These are phyloP conservation scores for Linum usitatissimum DNA, from an alignment of 345 rosid species.

Conservation along the genomic window DNA sequence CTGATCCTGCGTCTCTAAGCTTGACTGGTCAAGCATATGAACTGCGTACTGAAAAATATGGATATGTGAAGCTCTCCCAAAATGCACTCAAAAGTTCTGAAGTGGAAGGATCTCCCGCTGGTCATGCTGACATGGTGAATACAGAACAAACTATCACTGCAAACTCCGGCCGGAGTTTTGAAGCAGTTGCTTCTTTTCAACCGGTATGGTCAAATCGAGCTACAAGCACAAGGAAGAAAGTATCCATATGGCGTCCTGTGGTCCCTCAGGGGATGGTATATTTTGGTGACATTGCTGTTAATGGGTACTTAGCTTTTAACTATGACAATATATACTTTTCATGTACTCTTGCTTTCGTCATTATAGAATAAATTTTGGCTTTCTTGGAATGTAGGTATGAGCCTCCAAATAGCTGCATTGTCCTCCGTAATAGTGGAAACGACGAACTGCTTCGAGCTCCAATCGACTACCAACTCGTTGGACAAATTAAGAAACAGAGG, in stretches of 20 bases:
- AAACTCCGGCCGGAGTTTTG: slow-evolving; percentile 53
- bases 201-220: slow-evolving; percentile 83
- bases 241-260: slow-evolving; percentile 86
- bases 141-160: slow-evolving; percentile 25
- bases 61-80: slow-evolving; percentile 34
- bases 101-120: slow-evolving; percentile 27
- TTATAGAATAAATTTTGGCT: slow-evolving; percentile 8
- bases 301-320: slow-evolving; percentile 46
- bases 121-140: slow-evolving; percentile 18
- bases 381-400: slow-evolving; percentile 49
- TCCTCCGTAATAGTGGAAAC: slow-evolving; percentile 58
- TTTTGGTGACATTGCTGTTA: slow-evolving; percentile 92
- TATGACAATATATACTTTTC: neutral
- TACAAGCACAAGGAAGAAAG: slow-evolving; percentile 57
- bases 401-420: slow-evolving; percentile 72
- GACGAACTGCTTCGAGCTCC: slow-evolving; percentile 61
- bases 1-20: slow-evolving; percentile 41
- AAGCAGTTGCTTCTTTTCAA: slow-evolving; percentile 72
- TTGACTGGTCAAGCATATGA: slow-evolving; percentile 62
- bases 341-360: slow-evolving; percentile 5
- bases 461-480: slow-evolving; percentile 59
- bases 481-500: slow-evolving; percentile 72
- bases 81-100: slow-evolving; percentile 26
- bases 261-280: slow-evolving; percentile 71
- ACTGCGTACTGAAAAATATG: slow-evolving; percentile 54